Evolutionary conservation across 1,284 basidiomycete genomes (phyloP).

Genomic region (Microbotryomycetes sp.): DNA sequence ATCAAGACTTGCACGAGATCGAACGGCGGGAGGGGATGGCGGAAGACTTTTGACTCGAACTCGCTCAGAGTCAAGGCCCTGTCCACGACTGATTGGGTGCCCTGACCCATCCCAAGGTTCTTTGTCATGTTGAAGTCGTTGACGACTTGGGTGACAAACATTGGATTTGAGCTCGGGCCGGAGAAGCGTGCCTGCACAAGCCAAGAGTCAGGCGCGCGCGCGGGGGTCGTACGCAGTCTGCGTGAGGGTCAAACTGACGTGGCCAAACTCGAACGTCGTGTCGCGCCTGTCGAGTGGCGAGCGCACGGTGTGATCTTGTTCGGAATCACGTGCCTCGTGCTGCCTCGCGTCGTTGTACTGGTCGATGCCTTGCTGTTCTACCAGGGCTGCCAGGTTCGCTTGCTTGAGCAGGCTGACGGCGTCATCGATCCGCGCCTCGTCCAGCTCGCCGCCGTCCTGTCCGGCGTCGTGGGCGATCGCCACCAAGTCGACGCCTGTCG

Average conservation of each 20-base stretch:
- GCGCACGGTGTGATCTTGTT: neutral
- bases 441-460: neutral
- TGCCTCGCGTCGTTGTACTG: neutral
- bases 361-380: neutral
- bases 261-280: neutral
- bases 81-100: neutral
- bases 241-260: neutral
- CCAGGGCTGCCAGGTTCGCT: neutral
- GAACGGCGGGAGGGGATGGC: neutral
- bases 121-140: neutral
- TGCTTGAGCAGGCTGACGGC: neutral
- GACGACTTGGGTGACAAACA: neutral
- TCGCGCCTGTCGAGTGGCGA: neutral
- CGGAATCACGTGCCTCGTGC: neutral
- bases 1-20: neutral
- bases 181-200: neutral
- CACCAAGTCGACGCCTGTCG: neutral
- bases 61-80: neutral
- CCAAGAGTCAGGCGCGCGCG: too few relatives aligned
- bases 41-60: neutral
- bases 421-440: too few relatives aligned
- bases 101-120: neutral
- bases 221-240: too few relatives aligned
- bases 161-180: neutral
- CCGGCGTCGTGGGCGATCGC: neutral